These are phyloP conservation scores for Castanospermum australe DNA, from an alignment of 306 rosid genomes.

Conservation along the genomic window DNA sequence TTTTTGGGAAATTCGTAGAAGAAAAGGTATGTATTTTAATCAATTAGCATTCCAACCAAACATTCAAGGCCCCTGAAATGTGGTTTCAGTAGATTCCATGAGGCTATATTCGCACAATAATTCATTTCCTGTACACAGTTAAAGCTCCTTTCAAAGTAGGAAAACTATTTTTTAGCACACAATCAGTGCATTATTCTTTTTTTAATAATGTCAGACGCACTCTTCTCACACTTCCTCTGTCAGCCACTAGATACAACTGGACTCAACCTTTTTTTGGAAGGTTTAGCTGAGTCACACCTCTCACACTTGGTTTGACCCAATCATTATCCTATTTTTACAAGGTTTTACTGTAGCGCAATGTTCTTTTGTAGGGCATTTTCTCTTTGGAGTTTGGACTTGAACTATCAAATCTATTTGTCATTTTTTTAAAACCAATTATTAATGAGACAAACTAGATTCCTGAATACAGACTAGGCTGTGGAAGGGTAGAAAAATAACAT, in stretches of 20 bases:
- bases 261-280: too few relatives aligned
- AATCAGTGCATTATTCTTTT: conserved; percentile 1
- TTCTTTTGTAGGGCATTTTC: not conserved
- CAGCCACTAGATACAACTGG: not conserved
- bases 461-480: not conserved
- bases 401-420: not conserved
- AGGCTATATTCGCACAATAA: not conserved
- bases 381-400: not conserved
- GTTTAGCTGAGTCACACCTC: not conserved
- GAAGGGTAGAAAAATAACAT: not conserved
- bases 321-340: not conserved
- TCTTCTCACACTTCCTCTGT: not conserved
- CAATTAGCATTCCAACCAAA: conserved; percentile 16
- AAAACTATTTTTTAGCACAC: conserved; percentile 1
- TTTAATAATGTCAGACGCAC: not conserved
- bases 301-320: not conserved
- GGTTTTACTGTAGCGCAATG: not conserved
- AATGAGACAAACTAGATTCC: not conserved
- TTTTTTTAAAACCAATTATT: not conserved
- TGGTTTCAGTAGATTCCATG: conserved; percentile 24
- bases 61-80: conserved; percentile 1
- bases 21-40: conserved; percentile 18
- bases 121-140: conserved; percentile 15
- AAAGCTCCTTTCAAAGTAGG: not conserved
- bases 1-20: not conserved